phyloP scores from a whole-genome alignment of 441 rosid genomes.

The Mallotus repandus region DNA sequence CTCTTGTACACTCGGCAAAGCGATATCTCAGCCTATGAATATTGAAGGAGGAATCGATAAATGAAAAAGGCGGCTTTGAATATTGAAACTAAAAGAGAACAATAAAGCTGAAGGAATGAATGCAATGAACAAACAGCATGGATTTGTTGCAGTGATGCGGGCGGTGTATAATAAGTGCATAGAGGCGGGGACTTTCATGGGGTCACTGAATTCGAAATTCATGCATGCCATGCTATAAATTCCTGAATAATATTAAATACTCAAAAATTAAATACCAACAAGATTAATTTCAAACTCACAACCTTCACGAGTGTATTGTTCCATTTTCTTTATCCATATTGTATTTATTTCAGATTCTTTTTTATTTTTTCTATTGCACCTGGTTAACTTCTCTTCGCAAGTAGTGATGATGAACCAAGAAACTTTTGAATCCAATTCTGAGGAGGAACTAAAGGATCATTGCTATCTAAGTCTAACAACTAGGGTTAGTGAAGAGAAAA shows the following conservation, averaged over 20 bases:
- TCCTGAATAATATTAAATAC: neutral
- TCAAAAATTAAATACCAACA: neutral
- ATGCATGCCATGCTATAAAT: slow-evolving; percentile 16
- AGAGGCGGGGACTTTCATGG: neutral
- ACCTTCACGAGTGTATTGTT: slow-evolving; percentile 2
- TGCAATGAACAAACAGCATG: neutral
- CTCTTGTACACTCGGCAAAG: slow-evolving; percentile 96
- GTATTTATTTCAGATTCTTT: neutral
- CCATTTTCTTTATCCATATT: neutral
- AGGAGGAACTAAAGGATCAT: neutral
- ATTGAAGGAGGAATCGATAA: neutral
- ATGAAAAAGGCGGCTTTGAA: neutral
- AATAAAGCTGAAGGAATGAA: neutral
- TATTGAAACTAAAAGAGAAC: neutral
- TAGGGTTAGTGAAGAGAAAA: slow-evolving; percentile 15
- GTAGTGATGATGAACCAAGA: neutral
- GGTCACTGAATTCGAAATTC: slow-evolving; percentile 14
- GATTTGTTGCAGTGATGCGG: neutral
- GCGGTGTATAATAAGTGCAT: neutral
- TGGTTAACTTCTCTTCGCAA: neutral
- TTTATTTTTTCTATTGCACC: neutral
- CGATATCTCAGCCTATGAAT: slow-evolving; percentile 74
- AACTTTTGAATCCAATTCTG: neutral
- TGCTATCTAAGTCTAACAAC: neutral
- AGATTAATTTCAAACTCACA: slow-evolving; percentile 10